Percentiles rank a stretch among this genome's conserved stretches.
Conservation (phyloP, 306 rosid genomes). For the Gillenia trifoliata region DNA sequence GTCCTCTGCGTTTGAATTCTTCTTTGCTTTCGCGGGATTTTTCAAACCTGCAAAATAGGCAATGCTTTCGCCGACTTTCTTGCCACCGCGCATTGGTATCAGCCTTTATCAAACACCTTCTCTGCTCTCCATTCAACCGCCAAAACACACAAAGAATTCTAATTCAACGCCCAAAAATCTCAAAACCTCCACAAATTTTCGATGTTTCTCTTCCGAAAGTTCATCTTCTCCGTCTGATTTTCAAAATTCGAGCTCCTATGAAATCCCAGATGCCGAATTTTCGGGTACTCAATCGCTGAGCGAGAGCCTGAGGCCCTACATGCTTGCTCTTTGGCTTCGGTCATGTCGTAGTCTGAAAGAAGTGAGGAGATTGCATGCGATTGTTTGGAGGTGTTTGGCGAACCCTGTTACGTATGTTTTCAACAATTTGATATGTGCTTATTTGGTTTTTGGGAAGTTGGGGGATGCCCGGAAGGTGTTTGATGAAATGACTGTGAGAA, state of each 20-base stretch:
- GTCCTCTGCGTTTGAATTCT: not conserved
- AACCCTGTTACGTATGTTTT: slow-evolving; percentile 43
- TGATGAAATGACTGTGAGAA: slow-evolving; percentile 54
- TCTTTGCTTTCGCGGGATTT: slow-evolving; percentile 3
- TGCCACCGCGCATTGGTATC: slow-evolving; percentile 17
- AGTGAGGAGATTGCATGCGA: slow-evolving; percentile 52
- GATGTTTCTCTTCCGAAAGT: not conserved
- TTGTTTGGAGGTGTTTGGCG: slow-evolving; percentile 37
- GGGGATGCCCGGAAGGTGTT: slow-evolving; percentile 61
- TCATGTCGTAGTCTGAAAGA: slow-evolving; percentile 46
- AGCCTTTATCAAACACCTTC: slow-evolving; percentile 25
- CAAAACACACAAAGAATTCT: slow-evolving; percentile 12
- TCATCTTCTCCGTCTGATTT: not conserved
- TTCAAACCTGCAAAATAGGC: slow-evolving; percentile 16
- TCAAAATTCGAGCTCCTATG: slow-evolving; percentile 6
- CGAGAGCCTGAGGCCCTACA: slow-evolving; percentile 33
- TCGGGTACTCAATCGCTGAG: slow-evolving; percentile 8
- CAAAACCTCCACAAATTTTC: not conserved
- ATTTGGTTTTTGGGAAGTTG: slow-evolving; percentile 48
- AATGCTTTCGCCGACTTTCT: slow-evolving; percentile 36
- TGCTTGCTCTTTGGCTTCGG: slow-evolving; percentile 63
- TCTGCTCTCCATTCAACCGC: slow-evolving; percentile 8
- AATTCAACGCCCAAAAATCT: not conserved
- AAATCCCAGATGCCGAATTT: slow-evolving; percentile 23
- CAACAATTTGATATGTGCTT: slow-evolving; percentile 72